Percentiles rank a stretch among this genome's conserved stretches.
Evolutionary conservation across 106 monocot genomes (phyloP).

Genomic region (Apostasia ramifera): DNA sequence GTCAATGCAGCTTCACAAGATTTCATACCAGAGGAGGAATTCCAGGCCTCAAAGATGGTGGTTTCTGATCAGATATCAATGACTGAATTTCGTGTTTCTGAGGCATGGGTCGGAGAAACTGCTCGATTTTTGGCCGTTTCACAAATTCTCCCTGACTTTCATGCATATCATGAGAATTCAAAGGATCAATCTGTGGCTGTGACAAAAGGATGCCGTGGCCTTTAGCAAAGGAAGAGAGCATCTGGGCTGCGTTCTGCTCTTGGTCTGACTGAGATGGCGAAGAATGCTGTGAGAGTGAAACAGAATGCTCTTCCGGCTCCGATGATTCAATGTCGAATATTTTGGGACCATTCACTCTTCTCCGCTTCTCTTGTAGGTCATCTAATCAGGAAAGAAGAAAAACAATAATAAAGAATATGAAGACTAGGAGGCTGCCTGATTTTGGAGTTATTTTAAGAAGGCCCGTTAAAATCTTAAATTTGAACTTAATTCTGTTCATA

Average conservation of each 20-base stretch:
- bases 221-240: conserved; percentile 20
- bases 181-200: conserved; percentile 16
- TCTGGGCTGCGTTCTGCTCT: conserved; percentile 53
- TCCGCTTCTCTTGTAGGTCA: conserved; percentile 34
- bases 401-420: too few relatives aligned
- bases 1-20: not conserved
- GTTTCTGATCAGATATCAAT: conserved; percentile 27
- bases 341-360: conserved; percentile 34
- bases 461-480: too few relatives aligned
- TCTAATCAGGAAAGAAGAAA: conserved; percentile 22
- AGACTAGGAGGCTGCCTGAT: too few relatives aligned
- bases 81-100: conserved; percentile 34
- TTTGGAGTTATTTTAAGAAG: too few relatives aligned
- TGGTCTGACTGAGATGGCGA: conserved; percentile 92
- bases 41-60: conserved; percentile 14
- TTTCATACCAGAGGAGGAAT: conserved; percentile 41
- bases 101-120: conserved; percentile 31
- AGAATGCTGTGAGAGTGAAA: conserved; percentile 75
- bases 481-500: not conserved
- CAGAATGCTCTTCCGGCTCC: conserved; percentile 87
- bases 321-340: conserved; percentile 39
- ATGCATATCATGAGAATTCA: conserved; percentile 25
- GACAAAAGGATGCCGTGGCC: conserved; percentile 26
- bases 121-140: conserved; percentile 29
- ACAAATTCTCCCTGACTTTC: conserved; percentile 13